phyloP scores from a whole-genome alignment of 31 red algal genomes.

The Bonnemaisonia californica region DNA sequence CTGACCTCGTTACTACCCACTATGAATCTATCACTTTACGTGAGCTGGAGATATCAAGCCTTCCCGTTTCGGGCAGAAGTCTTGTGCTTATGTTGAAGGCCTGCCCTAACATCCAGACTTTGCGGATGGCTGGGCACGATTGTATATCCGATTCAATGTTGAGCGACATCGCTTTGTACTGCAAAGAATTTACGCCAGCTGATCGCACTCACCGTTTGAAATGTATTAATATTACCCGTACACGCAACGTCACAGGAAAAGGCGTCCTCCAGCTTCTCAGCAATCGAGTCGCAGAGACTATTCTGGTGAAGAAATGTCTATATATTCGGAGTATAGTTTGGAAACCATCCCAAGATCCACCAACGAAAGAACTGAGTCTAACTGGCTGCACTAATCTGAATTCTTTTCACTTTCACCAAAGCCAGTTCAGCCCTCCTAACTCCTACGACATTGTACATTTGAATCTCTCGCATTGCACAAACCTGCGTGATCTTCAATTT shows the following conservation, averaged over 20 bases:
- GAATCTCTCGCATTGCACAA: slow-evolving; percentile 6
- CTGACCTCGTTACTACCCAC: slow-evolving; percentile 1
- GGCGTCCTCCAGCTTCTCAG: neutral
- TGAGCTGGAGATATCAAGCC: neutral
- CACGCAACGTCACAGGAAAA: neutral
- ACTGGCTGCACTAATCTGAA: neutral
- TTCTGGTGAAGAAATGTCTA: slow-evolving; percentile 3
- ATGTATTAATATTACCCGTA: neutral
- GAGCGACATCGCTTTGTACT: neutral
- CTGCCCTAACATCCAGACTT: slow-evolving; percentile 12
- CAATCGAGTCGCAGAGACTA: neutral
- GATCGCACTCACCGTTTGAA: neutral
- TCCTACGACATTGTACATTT: neutral
- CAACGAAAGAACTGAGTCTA: neutral
- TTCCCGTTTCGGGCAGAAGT: neutral
- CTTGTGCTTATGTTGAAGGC: neutral
- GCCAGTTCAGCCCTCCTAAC: neutral
- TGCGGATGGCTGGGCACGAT: slow-evolving; percentile 3
- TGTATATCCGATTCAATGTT: neutral
- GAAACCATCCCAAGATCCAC: neutral
- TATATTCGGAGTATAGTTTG: neutral
- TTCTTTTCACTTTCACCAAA: neutral
- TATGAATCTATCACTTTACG: neutral
- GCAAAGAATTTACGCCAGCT: neutral
- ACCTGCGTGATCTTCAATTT: neutral